These are phyloP conservation scores for Paraphysoderma sedebokerense DNA, from an alignment of 371 early-diverging fungal species.

Conservation along the genomic window DNA sequence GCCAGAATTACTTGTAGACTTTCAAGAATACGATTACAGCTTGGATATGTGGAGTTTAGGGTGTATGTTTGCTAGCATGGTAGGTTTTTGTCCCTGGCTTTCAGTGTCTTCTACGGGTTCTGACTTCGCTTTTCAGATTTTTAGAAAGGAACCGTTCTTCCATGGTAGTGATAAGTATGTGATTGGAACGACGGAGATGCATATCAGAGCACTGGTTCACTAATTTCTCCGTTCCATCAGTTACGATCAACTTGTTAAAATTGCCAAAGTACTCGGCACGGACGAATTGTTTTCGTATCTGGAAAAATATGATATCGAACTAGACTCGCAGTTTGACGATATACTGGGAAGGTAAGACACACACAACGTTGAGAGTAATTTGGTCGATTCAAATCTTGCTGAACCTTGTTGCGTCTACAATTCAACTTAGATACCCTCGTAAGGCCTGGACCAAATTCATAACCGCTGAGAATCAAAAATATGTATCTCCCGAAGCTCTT, in stretches of 20 bases:
- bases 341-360: constrained; percentile 38
- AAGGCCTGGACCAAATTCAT: constrained; percentile 90
- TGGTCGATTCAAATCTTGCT: neutral
- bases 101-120: neutral
- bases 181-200: constrained; percentile 84
- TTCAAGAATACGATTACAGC: constrained; percentile 33
- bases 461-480: constrained; percentile 71
- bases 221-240: neutral
- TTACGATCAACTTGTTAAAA: constrained; percentile 94
- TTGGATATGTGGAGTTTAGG: constrained; percentile 99
- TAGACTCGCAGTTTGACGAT: constrained; percentile 71
- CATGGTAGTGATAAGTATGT: constrained; percentile 80
- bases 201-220: neutral
- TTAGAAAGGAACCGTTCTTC: constrained; percentile 98
- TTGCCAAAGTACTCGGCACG: constrained; percentile 91
- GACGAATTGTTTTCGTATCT: constrained; percentile 79
- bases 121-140: constrained; percentile 41
- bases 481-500: constrained; percentile 74
- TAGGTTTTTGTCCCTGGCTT: constrained; percentile 11
- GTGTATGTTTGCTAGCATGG: constrained; percentile 97
- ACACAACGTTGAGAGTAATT: neutral
- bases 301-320: constrained; percentile 84
- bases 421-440: constrained; percentile 67
- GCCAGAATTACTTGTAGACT: constrained; percentile 97
- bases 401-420: neutral